Base-by-base conservation (phyloP, 2,329 filamentous ascomycete species). In the Stromatinia cepivora region DNA sequence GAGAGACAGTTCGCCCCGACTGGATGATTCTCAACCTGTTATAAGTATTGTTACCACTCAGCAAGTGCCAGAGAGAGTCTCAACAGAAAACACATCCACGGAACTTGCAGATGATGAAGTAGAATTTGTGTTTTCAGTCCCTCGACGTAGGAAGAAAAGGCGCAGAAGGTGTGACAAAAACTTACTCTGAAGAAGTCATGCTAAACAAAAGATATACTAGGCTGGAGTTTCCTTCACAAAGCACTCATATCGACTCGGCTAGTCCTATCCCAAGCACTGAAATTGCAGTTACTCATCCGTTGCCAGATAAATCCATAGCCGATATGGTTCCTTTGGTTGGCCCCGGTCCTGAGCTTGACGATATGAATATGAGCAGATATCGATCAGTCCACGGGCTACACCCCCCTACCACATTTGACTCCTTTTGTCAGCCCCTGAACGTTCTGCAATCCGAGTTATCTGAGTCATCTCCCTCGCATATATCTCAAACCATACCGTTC, bases 41-140 rank as follows among this genome's bases (percentile, higher is more conserved):
- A 2, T 17, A 48, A 22, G 25, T 46, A 48, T 8, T 13, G 45
- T 48, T 42, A 45, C 31, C 20, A 6, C 10, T 25, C 53, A 66
- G 46, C 36, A 50, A 46, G 42, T 57, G 42, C 61, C 46, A 63
- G 50, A 48, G 50, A 45, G 5, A n/a, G 36, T 10, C 4, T 8
- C 59, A 48, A 11, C 42, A 36, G 61, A 42, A 31, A 66, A 31
- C 2, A 25, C 11, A 36, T 15, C 22, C 22, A 22, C 54, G n/a
- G 58, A 80, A 72, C 71, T 75, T 66, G 73, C 72, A 34, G 81
- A 83, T 61, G 79, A 81, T 69, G 82, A 84, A 63, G 77, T 84
- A 45, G 78, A 83, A 71, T 82, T 84, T 67, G 76, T 84, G 45
- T 82, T 81, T 56, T 80, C 79, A 28, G 80, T 80, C 34, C 81